phyloP scores from a whole-genome alignment of 2,329 filamentous ascomycete genomes.

The Fonsecaea multimorphosa region DNA sequence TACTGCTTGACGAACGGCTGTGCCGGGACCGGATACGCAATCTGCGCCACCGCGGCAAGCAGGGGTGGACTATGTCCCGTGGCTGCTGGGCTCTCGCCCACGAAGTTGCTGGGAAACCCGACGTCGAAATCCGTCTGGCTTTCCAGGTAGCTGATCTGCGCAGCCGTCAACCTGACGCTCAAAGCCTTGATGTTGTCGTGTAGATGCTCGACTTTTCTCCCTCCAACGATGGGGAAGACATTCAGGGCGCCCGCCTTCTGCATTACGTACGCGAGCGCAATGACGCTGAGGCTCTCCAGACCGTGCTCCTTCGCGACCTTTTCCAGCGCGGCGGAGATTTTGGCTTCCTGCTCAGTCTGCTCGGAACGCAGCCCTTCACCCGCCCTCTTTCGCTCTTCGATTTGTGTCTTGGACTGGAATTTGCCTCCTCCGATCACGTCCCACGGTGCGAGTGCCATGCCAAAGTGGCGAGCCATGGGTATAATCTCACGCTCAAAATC shows the following conservation, averaged over 20 bases:
- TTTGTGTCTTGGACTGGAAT: conserved; percentile 57
- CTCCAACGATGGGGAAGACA: conserved; percentile 75
- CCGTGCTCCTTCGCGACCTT: conserved; percentile 54
- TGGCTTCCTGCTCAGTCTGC: conserved; percentile 30
- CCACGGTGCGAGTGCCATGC: conserved; percentile 63
- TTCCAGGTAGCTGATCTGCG: conserved; percentile 64
- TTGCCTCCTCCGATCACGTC: conserved; percentile 62
- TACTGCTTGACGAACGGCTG: no score
- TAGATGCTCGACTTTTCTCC: conserved; percentile 72
- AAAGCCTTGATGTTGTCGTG: conserved; percentile 73
- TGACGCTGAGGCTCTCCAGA: conserved; percentile 61
- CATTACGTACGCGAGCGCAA: conserved; percentile 76
- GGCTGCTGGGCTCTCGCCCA: no score
- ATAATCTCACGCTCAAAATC: conserved; percentile 53
- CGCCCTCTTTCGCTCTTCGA: conserved; percentile 49
- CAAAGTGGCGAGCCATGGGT: conserved; percentile 49
- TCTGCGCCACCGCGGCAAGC: no score
- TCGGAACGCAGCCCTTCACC: conserved; percentile 43
- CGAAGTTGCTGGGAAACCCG: no score
- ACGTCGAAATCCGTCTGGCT: conserved; percentile 59
- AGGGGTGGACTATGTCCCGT: no score
- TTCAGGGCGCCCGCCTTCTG: conserved; percentile 73
- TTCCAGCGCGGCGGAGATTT: conserved; percentile 36
- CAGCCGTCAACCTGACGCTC: conserved; percentile 55
- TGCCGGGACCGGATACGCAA: no score